Base-by-base conservation (phyloP, 495 filamentous ascomycete genomes). In the Penicillium riverlandense region DNA sequence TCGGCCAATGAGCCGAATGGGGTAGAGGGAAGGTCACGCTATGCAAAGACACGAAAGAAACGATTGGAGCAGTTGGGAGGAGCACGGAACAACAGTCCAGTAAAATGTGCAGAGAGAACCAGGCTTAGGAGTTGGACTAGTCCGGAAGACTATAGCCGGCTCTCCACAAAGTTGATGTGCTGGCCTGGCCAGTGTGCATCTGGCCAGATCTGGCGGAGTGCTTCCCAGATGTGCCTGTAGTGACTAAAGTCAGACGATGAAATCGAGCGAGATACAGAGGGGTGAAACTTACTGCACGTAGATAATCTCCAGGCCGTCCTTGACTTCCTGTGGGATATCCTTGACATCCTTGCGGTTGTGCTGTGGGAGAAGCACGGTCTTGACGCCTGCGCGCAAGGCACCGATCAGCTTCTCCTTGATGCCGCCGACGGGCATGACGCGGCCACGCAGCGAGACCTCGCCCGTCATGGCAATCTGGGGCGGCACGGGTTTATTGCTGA, bases 331-430 rank as follows among this genome's bases (percentile, higher is more conserved):
- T 4, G 94, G 92, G 15, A 97, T 72, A 58, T 97, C 91, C 67
- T 85, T 88, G 48, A 86, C 85, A 59, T 99, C 94, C 67, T 96
- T 96, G 51, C 83, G 77, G 61, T 99, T 99, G 48, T 84, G 79
- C 34, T 83, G 76, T 29, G 92, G 92, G 29, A 99, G 71, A 43
- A 99, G 68, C 29, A 97, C 92, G 33, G 85, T 92, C 74, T 92
- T 94, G 40, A 99, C 92, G 16, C 92, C 92, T 13, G 92, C 94
- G 48, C 90, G 81, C 50, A 90, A 66, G 27, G 92, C 94, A 10
- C 92, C 92, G 58, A 99, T 97, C 28, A 97, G 71, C 62, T 99
- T 99, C 79, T 99, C 92, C 73, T 96, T 96, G 67, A 97, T 97
- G 15, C 94, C 92, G 14, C 92, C 92, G 44, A 95, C 90, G 8